phyloP scores from a whole-genome alignment of 768 basidiomycete species.

The Tylopilus rubrobrunneus region DNA sequence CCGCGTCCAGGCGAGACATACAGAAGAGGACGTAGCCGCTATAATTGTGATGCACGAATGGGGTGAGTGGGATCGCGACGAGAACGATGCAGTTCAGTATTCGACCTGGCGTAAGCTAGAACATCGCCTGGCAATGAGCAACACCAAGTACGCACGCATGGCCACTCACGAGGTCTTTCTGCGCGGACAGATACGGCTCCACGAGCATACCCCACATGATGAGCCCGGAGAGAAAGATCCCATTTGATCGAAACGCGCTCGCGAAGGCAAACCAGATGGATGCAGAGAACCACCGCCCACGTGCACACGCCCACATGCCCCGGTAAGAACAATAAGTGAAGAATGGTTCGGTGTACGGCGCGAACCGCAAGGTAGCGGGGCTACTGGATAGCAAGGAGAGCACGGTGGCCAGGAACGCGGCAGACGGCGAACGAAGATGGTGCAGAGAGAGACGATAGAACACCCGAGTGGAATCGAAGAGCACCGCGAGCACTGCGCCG shows the following conservation, averaged over 20 bases:
- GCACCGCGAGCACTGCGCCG: constrained; percentile 35
- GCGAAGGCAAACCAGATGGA: constrained; percentile 63
- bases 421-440: constrained; percentile 48
- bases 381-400: constrained; percentile 81
- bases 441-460: constrained; percentile 58
- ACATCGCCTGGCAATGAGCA: not conserved
- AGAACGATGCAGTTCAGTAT: constrained; percentile 39
- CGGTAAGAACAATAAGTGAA: constrained; percentile 78
- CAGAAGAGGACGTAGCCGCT: constrained; percentile 71
- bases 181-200: constrained; percentile 43
- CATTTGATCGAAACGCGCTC: constrained; percentile 71
- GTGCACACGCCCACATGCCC: constrained; percentile 32
- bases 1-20: constrained; percentile 3
- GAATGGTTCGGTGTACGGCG: constrained; percentile 81
- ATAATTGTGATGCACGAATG: constrained; percentile 72
- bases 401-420: constrained; percentile 58
- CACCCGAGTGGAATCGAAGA: constrained; percentile 41
- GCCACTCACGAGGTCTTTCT: constrained; percentile 28
- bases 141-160: not conserved
- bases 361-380: constrained; percentile 66
- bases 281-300: constrained; percentile 49
- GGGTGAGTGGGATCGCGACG: constrained; percentile 47
- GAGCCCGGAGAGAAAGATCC: constrained; percentile 72
- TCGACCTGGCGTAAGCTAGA: constrained; percentile 33
- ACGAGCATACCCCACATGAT: constrained; percentile 69